Evolutionary conservation across 1,139 yeast genomes (phyloP).

Genomic region (Sugiyamaella sp.): DNA sequence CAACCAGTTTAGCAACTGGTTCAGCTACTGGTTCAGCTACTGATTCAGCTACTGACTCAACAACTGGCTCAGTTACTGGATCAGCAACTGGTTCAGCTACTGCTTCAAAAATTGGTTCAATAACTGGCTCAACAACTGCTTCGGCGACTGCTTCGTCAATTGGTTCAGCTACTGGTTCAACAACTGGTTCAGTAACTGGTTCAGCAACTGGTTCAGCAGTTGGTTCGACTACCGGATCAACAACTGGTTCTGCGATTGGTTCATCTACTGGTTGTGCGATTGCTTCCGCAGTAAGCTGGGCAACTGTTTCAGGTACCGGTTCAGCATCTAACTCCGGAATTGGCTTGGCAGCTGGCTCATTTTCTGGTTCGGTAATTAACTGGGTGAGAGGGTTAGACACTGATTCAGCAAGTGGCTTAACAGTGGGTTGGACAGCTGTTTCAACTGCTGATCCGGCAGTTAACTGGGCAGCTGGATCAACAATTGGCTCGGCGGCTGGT

Average conservation of each 20-base stretch:
- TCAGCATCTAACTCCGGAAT: neutral
- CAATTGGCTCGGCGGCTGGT: neutral
- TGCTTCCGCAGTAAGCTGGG: slow-evolving; percentile 11
- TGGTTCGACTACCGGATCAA: slow-evolving; percentile 22
- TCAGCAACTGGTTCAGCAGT: neutral
- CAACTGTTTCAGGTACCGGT: neutral
- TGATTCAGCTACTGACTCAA: slow-evolving; percentile 21
- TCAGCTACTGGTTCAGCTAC: slow-evolving; percentile 20
- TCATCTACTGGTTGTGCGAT: slow-evolving; percentile 20
- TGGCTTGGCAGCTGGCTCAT: neutral
- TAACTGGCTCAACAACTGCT: neutral
- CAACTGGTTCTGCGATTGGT: slow-evolving; percentile 8
- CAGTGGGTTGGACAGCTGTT: no score
- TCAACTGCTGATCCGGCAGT: no score
- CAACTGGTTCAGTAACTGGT: slow-evolving; percentile 3
- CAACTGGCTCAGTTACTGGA: slow-evolving; percentile 16
- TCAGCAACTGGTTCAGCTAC: neutral
- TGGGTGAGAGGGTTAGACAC: no score
- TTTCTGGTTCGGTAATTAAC: no score
- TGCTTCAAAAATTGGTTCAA: neutral
- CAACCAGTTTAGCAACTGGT: neutral
- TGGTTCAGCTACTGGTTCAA: neutral
- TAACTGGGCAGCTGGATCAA: no score
- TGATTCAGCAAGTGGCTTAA: no score
- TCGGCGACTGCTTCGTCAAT: neutral